Evolutionary conservation across 2,329 filamentous ascomycete genomes (phyloP).

Genomic region (Ustulina deusta): DNA sequence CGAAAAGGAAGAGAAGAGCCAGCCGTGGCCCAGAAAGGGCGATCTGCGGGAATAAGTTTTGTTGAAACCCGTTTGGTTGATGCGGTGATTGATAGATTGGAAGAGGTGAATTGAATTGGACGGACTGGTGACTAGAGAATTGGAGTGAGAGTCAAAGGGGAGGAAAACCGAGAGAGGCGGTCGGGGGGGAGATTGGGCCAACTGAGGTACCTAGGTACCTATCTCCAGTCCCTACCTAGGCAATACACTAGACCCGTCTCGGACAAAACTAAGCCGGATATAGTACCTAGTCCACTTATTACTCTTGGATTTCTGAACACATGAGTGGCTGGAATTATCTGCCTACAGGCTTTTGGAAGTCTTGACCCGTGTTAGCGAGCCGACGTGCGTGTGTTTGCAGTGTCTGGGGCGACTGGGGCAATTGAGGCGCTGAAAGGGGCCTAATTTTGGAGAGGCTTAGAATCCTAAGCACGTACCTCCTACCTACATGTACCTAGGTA

Average conservation of each 20-base stretch:
- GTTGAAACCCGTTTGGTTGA: slow-evolving; percentile 33
- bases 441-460: slow-evolving; percentile 35
- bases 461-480: slow-evolving; percentile 21
- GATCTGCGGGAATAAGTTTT: slow-evolving; percentile 33
- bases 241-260: slow-evolving; percentile 4
- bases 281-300: slow-evolving; percentile 29
- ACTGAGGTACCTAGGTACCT: slow-evolving; percentile 33
- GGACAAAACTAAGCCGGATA: slow-evolving; percentile 17
- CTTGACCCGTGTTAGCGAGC: slow-evolving; percentile 30
- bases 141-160: slow-evolving; percentile 49
- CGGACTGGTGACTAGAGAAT: slow-evolving; percentile 41
- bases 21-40: slow-evolving; percentile 45
- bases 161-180: slow-evolving; percentile 50
- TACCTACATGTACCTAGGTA: neutral
- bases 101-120: slow-evolving; percentile 44
- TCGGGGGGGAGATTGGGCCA: slow-evolving; percentile 43
- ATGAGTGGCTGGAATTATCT: slow-evolving; percentile 31
- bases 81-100: slow-evolving; percentile 36
- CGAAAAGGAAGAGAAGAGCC: slow-evolving; percentile 41
- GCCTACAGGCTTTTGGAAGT: slow-evolving; percentile 14
- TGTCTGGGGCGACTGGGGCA: slow-evolving; percentile 20
- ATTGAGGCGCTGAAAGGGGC: slow-evolving; percentile 32
- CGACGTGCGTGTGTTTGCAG: slow-evolving; percentile 30
- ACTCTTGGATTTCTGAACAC: neutral
- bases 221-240: slow-evolving; percentile 7